These are phyloP conservation scores for Leucoagaricus sp. DNA, from an alignment of 1,284 basidiomycete genomes.

Conservation along the genomic window DNA sequence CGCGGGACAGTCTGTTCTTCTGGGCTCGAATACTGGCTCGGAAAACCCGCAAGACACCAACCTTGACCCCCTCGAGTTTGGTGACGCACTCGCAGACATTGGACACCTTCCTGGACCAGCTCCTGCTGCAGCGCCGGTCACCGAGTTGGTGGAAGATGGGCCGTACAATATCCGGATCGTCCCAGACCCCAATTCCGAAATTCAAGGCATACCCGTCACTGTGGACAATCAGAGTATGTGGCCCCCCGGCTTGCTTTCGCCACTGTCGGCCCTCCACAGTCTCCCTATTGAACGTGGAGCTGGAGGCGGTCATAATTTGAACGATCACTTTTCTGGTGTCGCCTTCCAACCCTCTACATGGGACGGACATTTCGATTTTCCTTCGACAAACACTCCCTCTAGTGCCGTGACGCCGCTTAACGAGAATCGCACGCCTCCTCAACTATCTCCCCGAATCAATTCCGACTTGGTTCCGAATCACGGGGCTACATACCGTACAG, in stretches of 20 bases:
- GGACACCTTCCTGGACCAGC: not conserved
- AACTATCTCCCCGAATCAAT: not conserved
- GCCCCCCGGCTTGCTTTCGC: not conserved
- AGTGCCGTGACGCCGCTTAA: not conserved
- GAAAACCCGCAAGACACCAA: not conserved
- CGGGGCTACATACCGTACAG: not conserved
- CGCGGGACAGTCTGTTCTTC: not conserved
- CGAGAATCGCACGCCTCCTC: not conserved
- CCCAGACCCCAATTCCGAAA: not conserved
- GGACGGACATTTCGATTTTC: not conserved
- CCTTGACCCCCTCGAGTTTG: constrained; percentile 8
- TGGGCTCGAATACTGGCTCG: not conserved
- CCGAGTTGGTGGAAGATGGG: not conserved
- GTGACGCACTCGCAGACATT: not conserved
- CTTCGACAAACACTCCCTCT: no score
- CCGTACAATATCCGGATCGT: not conserved
- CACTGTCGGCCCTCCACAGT: not conserved
- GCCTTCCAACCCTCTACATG: not conserved
- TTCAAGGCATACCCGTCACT: not conserved
- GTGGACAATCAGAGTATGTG: not conserved
- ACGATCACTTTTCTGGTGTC: not conserved
- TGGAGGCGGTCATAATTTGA: not conserved
- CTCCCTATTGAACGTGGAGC: not conserved
- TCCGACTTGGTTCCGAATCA: not conserved
- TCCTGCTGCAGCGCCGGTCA: not conserved